phyloP scores from a whole-genome alignment of 108 stramenopile species.

The Skeletonema potamos region DNA sequence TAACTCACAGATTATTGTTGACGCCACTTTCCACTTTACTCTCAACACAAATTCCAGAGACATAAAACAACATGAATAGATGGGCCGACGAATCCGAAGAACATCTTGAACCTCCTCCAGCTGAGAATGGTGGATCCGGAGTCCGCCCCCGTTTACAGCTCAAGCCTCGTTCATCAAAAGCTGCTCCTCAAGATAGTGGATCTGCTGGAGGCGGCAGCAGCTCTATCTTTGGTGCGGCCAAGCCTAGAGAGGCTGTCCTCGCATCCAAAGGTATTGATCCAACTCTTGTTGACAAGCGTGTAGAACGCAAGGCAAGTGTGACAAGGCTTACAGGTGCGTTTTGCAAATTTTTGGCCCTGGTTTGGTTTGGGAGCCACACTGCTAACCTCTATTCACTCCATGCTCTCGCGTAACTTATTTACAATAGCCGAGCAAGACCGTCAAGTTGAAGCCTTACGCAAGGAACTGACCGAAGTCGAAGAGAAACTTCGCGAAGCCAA shows the following conservation, averaged over 20 bases:
- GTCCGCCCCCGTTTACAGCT: constrained; percentile 43
- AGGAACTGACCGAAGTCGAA: constrained; percentile 52
- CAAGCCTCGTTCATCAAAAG: constrained; percentile 35
- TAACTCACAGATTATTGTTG: not conserved
- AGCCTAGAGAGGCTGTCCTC: constrained; percentile 52
- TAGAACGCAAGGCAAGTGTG: constrained; percentile 51
- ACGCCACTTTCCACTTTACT: no score
- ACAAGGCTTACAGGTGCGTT: constrained; percentile 41
- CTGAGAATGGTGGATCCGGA: constrained; percentile 12
- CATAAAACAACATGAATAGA: constrained; percentile 14
- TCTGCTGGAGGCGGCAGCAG: not conserved
- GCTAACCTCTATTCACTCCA: not conserved
- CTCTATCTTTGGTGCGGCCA: constrained; percentile 52
- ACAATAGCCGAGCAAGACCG: constrained; percentile 52
- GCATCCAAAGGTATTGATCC: constrained; percentile 57
- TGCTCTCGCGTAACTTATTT: not conserved
- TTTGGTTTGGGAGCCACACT: not conserved
- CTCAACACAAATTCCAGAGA: not conserved
- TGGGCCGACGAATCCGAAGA: constrained; percentile 50
- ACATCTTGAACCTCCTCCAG: not conserved
- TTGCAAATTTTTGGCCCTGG: not conserved
- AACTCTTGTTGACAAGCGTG: constrained; percentile 36
- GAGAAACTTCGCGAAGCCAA: constrained; percentile 55
- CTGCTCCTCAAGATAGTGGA: not conserved
- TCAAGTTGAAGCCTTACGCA: constrained; percentile 45